These are phyloP conservation scores for Talaromyces atroroseus DNA, from an alignment of 2,329 filamentous ascomycete species.

Conservation along the genomic window DNA sequence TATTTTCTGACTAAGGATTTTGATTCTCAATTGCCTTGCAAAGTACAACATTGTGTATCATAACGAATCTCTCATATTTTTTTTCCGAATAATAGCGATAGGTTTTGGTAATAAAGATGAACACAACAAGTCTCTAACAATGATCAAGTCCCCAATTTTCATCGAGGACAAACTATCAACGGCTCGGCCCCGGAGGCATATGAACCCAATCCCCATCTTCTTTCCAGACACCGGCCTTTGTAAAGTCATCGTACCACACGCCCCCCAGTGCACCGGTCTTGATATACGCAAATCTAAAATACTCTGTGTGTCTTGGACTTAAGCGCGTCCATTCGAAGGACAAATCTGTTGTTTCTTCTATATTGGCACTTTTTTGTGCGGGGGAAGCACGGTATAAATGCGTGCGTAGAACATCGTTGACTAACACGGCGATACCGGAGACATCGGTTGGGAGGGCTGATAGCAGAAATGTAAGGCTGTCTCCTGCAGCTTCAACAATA, in stretches of 20 bases:
- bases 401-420: conserved; percentile 58
- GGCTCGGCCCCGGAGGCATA: conserved; percentile 11
- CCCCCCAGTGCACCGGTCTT: conserved; percentile 31
- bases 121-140: not conserved
- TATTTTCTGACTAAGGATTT: not conserved
- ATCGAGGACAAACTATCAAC: not conserved
- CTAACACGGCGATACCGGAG: conserved; percentile 54
- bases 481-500: conserved; percentile 14
- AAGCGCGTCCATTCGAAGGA: conserved; percentile 33
- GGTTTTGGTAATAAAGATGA: not conserved
- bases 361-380: not conserved
- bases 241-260: conserved; percentile 38
- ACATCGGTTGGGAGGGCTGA: conserved; percentile 24
- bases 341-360: not conserved
- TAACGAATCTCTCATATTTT: not conserved
- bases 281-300: conserved; percentile 41
- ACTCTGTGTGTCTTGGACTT: conserved; percentile 28
- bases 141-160: not conserved
- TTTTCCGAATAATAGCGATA: not conserved
- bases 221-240: conserved; percentile 29
- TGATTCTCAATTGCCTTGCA: not conserved
- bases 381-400: conserved; percentile 39
- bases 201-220: conserved; percentile 20
- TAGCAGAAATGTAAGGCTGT: conserved; percentile 35
- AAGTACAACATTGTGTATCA: too few species aligned